phyloP scores from a whole-genome alignment of 1,139 yeast genomes.

The Candida sp. region DNA sequence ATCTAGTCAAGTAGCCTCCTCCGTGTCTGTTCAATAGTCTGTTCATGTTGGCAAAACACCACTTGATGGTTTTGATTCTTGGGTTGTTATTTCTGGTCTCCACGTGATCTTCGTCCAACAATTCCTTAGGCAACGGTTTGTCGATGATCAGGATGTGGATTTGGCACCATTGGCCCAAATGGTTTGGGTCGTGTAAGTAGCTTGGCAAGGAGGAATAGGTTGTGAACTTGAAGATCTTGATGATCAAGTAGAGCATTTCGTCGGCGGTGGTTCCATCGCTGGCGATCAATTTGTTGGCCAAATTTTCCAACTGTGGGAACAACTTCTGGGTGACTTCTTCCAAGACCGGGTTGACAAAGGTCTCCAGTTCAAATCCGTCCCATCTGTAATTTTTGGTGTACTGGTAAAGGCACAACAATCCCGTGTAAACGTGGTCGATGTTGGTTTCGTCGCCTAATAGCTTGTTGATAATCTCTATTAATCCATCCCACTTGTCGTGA shows the following conservation, averaged over 20 bases:
- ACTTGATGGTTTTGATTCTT: constrained; percentile 66
- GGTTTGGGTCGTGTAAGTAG: constrained; percentile 54
- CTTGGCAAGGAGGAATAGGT: constrained; percentile 61
- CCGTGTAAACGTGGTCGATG: constrained; percentile 58
- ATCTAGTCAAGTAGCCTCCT: constrained; percentile 47
- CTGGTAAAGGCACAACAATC: constrained; percentile 59
- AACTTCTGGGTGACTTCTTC: constrained; percentile 50
- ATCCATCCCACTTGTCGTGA: constrained; percentile 51
- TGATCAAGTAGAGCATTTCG: constrained; percentile 61
- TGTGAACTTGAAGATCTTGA: constrained; percentile 68
- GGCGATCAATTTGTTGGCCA: constrained; percentile 46
- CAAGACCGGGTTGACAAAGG: constrained; percentile 44
- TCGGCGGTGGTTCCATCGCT: constrained; percentile 41
- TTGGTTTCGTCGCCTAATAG: constrained; percentile 50
- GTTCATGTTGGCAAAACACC: constrained; percentile 75
- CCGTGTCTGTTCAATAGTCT: constrained; percentile 62
- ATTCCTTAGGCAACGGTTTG: constrained; percentile 42
- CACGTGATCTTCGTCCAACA: constrained; percentile 37
- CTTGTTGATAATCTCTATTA: constrained; percentile 37
- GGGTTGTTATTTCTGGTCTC: constrained; percentile 45
- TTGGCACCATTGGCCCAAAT: constrained; percentile 68
- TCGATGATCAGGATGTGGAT: constrained; percentile 57
- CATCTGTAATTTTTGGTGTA: constrained; percentile 63
- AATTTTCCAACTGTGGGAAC: constrained; percentile 60
- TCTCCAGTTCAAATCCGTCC: constrained; percentile 49